phyloP scores from a whole-genome alignment of 2,329 filamentous ascomycete species.

The Paraphaeosphaeria sporulosa region DNA sequence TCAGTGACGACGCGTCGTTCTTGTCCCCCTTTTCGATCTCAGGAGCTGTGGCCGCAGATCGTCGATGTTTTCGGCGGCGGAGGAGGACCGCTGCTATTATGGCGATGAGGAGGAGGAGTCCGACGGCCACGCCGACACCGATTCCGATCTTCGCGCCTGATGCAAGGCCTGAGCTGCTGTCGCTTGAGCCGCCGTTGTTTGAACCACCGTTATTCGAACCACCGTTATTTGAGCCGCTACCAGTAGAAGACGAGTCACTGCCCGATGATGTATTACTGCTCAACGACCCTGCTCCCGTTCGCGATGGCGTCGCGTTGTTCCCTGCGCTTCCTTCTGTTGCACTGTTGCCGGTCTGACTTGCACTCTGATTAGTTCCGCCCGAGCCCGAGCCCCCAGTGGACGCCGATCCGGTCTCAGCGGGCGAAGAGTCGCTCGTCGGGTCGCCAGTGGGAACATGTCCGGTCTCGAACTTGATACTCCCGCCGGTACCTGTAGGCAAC shows the following conservation, averaged over 20 bases:
- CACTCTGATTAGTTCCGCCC: not conserved
- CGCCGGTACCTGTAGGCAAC: conserved; percentile 4
- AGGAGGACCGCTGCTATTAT: conserved; percentile 4
- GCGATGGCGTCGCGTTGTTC: not conserved
- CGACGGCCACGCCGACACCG: conserved; percentile 8
- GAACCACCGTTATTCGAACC: not conserved
- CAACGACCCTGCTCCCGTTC: not conserved
- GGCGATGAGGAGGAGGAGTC: not conserved
- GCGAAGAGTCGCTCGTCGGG: conserved; percentile 6
- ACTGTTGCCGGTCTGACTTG: not conserved
- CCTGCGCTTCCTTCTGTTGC: not conserved
- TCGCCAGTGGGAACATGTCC: conserved; percentile 10
- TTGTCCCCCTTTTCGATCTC: conserved; percentile 7
- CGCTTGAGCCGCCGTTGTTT: not conserved
- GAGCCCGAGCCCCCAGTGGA: not conserved
- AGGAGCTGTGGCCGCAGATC: not conserved
- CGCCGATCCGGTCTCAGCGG: not conserved
- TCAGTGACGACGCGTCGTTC: not conserved
- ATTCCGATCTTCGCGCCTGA: conserved; percentile 11
- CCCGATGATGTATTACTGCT: not conserved
- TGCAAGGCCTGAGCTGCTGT: not conserved
- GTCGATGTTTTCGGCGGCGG: conserved; percentile 8
- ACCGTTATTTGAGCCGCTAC: not conserved
- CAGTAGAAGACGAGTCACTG: not conserved
- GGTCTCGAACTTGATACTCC: conserved; percentile 6